Percentiles rank a stretch among this genome's conserved stretches.
phyloP scores from a whole-genome alignment of 2,329 filamentous ascomycete genomes.

The Fusarium marasasianum region DNA sequence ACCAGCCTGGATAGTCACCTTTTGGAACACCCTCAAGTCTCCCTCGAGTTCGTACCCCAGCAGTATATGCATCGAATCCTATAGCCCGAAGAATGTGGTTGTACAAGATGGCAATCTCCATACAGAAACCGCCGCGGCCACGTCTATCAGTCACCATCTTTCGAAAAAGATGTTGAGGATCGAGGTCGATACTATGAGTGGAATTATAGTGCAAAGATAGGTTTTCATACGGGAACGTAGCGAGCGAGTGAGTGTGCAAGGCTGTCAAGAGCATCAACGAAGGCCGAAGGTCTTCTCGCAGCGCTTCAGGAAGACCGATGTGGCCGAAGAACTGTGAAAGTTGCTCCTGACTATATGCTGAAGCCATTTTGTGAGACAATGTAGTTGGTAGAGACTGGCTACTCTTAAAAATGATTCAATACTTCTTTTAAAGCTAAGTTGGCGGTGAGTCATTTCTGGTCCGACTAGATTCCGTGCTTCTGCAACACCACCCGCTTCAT shows the following conservation, averaged over 20 bases:
- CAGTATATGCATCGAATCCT: conserved; percentile 64
- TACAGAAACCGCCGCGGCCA: conserved; percentile 67
- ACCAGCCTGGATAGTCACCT: conserved; percentile 60
- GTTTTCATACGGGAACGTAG: conserved; percentile 64
- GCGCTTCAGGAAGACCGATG: conserved; percentile 10
- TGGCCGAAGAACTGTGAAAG: conserved; percentile 22
- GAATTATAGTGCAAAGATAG: conserved; percentile 62
- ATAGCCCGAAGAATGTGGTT: conserved; percentile 60
- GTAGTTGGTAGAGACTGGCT: background rate
- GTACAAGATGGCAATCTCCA: conserved; percentile 67
- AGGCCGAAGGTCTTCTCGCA: conserved; percentile 7
- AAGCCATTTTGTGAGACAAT: conserved; percentile 16
- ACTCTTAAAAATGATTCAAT: background rate
- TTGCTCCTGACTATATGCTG: conserved; percentile 27
- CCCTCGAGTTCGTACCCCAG: conserved; percentile 61
- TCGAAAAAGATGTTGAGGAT: conserved; percentile 56
- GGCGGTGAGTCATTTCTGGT: background rate
- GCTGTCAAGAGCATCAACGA: conserved; percentile 26
- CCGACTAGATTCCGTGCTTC: background rate
- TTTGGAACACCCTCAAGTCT: conserved; percentile 51
- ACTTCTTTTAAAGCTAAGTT: background rate
- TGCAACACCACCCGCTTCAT: background rate
- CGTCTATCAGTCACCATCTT: conserved; percentile 58
- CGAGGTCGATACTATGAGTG: conserved; percentile 52
- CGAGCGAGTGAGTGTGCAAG: conserved; percentile 34